Base-by-base conservation (phyloP, 2,329 filamentous ascomycete species). In the Fusarium praegraminearum region DNA sequence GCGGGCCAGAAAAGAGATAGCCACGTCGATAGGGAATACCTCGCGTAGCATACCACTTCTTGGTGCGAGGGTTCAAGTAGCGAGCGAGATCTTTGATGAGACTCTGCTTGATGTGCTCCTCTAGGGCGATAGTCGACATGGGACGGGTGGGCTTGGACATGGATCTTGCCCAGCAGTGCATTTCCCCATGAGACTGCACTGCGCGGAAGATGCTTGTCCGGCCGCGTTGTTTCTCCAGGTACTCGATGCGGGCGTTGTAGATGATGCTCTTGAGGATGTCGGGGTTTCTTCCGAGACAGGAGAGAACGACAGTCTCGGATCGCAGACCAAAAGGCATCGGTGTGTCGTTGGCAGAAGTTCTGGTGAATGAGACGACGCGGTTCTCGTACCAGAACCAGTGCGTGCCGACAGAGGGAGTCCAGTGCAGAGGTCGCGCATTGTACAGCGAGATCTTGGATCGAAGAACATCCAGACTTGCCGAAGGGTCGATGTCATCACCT, bases 1-100 rank as follows among this genome's bases (percentile, higher is more conserved):
- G 70, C 6, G 70, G 67, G 2, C 70, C 69, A 16, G 65, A 62
- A 40, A 72, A 65, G 33, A 72, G 67, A 36, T 72, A 72, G 3
- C 70, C 70, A 3, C 70, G 38, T 18, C 70, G 67, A n/a, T 71
- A 71, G 4, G 70, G 70, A 12, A 72, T 72, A 7, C 70, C 67
- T 15, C 70, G 44, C 3, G 46, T 60, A 4, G 70, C 67, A 46
- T 72, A 72, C 67, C 67, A 70, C 13, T 53, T 56, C 24, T 62
- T 67, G 0, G 67, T 72, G 5, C 54, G 57, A 15, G 69, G 70
- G 20, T 67, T 53, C 15, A 72, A 16, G 30, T 72, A 72, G 5
- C 67, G 66, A 6, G 55, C 30, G 2, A 72, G 63, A n/a, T 72
- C 69, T 9, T 50, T 61, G 12, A 72, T 54, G 13, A 72, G 51